These are phyloP conservation scores for Novymonas esmeraldas DNA, from an alignment of 208 protist species.

Conservation along the genomic window DNA sequence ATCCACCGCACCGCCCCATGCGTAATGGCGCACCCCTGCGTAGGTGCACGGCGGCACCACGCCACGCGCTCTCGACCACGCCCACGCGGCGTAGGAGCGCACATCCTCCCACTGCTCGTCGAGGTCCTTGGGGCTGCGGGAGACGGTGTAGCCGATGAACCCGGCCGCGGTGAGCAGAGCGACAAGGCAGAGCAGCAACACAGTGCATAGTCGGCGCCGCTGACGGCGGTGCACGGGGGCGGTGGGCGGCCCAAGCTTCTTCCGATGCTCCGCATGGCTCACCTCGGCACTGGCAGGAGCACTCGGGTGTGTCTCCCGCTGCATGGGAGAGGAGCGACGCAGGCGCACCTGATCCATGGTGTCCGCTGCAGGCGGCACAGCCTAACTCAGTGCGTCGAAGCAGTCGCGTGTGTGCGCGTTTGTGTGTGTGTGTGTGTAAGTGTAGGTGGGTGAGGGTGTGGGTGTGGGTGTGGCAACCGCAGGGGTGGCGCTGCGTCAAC, in stretches of 20 bases:
- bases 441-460: too few species aligned
- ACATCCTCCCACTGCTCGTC: slow-evolving; percentile 41
- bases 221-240: background rate
- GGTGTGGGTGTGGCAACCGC: too few species aligned
- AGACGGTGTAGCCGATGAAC: slow-evolving; percentile 9
- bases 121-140: slow-evolving; percentile 21
- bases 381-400: too few species aligned
- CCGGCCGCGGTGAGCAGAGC: background rate
- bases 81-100: slow-evolving; percentile 20
- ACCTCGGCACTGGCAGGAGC: background rate
- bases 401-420: too few species aligned
- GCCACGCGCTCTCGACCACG: slow-evolving; percentile 19
- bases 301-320: background rate
- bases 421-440: too few species aligned
- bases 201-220: background rate
- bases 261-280: background rate
- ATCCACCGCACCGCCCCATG: slow-evolving; percentile 31
- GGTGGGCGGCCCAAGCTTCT: background rate
- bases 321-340: background rate
- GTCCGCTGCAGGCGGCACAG: background rate
- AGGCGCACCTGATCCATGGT: background rate
- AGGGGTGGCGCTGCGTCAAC: background rate
- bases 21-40: slow-evolving; percentile 34
- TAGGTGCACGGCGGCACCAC: slow-evolving; percentile 28
- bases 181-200: slow-evolving; percentile 18